Evolutionary conservation across 2,329 filamentous ascomycete genomes (phyloP), one percentile per base, ranked within the genome.

Genomic region (Apiospora marii): DNA sequence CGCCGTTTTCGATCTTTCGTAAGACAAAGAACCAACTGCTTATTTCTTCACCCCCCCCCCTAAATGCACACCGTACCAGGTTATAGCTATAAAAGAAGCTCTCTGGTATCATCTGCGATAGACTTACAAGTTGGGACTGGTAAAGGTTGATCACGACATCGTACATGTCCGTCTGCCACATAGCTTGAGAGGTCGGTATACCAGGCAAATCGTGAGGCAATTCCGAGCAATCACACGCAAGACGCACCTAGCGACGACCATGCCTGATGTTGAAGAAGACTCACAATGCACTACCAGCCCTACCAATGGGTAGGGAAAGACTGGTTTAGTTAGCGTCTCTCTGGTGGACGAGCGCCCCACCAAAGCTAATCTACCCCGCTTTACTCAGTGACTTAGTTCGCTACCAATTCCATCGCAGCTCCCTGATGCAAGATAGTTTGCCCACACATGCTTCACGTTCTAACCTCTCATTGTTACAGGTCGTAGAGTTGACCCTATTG

Each of bases 71-170:
- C 24, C n/a, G n/a, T n/a, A n/a, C n/a, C n/a, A n/a, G n/a, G n/a
- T n/a, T n/a, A n/a, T n/a, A n/a, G n/a, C n/a, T 53, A 53, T 53
- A 53, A 14, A 53, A 53, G 51, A 53, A 53, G 51, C 13, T 53
- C 24, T 27, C 51, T 53, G 24, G 51, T 53, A 53, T 53, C 6
- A 13, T 53, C 51, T 53, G 24, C 24, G 51, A 53, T 53, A 53
- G 51, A 19, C 51, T 58, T 58, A 58, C 14, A 34, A 34, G 14
- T 19, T 58, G 27, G 30, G 51, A 58, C 51, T 58, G 27, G 51
- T 34, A 58, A 58, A 58, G 51, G 51, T 58, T 58, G 22, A 58
- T 30, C 14, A 58, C 51, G 51, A 58, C 27, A 22, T 58, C 27
- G 27, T 58, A 58, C 27, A 58, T 58, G 14, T 58, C 51, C 51